Conservation (phyloP, 257 asterid genomes). For the Cruciata laevipes region DNA sequence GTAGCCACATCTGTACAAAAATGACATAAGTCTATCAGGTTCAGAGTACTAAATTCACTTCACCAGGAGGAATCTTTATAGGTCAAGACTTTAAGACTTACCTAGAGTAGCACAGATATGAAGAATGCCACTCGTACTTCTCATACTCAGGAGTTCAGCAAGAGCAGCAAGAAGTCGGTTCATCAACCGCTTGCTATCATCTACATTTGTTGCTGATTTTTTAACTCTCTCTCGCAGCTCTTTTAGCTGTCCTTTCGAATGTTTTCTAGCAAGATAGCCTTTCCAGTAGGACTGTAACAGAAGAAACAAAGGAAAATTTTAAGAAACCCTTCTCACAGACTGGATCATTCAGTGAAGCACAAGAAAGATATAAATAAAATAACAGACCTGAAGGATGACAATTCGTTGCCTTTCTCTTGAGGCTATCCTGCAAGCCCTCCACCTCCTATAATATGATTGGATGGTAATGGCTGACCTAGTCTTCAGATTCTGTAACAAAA, state of each 20-base stretch:
- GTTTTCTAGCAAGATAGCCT: constrained; percentile 79
- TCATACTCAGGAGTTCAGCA: constrained; percentile 71
- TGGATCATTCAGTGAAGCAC: constrained; percentile 5
- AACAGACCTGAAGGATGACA: constrained; percentile 64
- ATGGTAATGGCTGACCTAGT: constrained; percentile 49
- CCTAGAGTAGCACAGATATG: constrained; percentile 87
- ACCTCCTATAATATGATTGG: constrained; percentile 65
- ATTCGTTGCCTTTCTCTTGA: constrained; percentile 37
- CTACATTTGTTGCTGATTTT: constrained; percentile 80
- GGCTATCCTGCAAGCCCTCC: constrained; percentile 45
- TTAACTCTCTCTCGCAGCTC: constrained; percentile 76
- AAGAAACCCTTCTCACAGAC: neutral
- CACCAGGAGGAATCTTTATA: neutral
- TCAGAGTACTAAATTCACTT: neutral
- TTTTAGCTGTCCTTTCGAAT: constrained; percentile 49
- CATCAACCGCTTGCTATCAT: constrained; percentile 72
- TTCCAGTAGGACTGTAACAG: constrained; percentile 69
- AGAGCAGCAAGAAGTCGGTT: constrained; percentile 85
- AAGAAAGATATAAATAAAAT: constrained; percentile 4
- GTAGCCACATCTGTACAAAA: constrained; percentile 69
- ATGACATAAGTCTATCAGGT: neutral
- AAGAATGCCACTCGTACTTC: constrained; percentile 75
- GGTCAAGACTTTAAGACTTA: constrained; percentile 16
- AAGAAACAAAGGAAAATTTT: neutral
- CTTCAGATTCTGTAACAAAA: constrained; percentile 28